phyloP scores from a whole-genome alignment of 1,139 yeast species.

The Geotrichum citri-aurantii region DNA sequence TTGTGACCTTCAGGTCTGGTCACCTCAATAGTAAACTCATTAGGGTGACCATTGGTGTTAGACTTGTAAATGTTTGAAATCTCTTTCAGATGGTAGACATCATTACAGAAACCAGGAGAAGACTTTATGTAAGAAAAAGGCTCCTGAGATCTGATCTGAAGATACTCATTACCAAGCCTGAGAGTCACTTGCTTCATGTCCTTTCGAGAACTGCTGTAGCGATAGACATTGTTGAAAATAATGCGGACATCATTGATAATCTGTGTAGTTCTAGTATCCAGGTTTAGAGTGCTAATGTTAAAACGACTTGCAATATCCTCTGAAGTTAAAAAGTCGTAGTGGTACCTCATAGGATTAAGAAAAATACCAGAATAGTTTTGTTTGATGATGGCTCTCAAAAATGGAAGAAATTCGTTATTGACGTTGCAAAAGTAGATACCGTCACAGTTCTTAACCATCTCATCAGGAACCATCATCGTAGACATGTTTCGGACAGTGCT shows the following conservation, averaged over 20 bases:
- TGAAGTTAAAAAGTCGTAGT: constrained; percentile 27
- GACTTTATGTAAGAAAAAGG: constrained; percentile 46
- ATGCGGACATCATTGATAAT: constrained; percentile 25
- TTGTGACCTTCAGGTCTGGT: constrained; percentile 20
- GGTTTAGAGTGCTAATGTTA: constrained; percentile 23
- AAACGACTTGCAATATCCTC: constrained; percentile 23
- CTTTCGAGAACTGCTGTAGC: constrained; percentile 12
- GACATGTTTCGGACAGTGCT: constrained; percentile 22
- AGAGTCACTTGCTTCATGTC: constrained; percentile 40
- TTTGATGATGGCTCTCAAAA: constrained; percentile 30
- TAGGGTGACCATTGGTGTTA: constrained; percentile 44
- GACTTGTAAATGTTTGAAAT: constrained; percentile 51
- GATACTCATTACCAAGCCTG: constrained; percentile 63
- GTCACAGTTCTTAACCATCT: constrained; percentile 49
- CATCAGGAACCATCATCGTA: constrained; percentile 40
- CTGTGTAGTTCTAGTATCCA: constrained; percentile 25
- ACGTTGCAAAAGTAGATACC: constrained; percentile 58
- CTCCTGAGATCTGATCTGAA: constrained; percentile 49
- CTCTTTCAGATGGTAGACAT: constrained; percentile 27
- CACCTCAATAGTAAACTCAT: constrained; percentile 56
- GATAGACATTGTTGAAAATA: constrained; percentile 21
- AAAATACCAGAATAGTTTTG: constrained; percentile 23
- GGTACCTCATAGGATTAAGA: constrained; percentile 26
- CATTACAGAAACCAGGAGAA: constrained; percentile 27
- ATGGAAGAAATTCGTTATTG: constrained; percentile 42